Evolutionary conservation across 2,329 filamentous ascomycete genomes (phyloP).

Genomic region (Fusarium cicatricum): DNA sequence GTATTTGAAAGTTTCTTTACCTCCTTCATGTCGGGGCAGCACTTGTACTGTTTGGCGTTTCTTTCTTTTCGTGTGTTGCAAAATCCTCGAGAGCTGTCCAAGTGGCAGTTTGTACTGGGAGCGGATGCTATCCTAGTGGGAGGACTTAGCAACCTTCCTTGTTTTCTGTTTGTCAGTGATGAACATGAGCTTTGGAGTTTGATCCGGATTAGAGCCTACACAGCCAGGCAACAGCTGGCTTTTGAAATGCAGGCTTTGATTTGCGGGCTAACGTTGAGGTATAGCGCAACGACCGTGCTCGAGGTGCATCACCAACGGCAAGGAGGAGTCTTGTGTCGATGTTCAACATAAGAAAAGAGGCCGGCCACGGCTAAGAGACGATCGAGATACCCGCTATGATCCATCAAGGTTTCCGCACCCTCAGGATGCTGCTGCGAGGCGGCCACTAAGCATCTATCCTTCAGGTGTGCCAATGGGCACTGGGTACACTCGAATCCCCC

Average conservation of each 20-base stretch:
- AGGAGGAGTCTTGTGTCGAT: conserved; percentile 81
- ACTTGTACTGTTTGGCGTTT: background rate
- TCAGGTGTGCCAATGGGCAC: conserved; percentile 53
- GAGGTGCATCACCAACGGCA: conserved; percentile 79
- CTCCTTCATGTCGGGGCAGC: background rate
- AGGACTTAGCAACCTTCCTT: background rate
- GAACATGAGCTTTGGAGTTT: background rate
- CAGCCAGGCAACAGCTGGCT: no score
- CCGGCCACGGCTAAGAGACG: conserved; percentile 78
- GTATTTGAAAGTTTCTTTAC: conserved; percentile 46
- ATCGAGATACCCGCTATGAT: conserved; percentile 68
- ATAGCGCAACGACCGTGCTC: conserved; percentile 79
- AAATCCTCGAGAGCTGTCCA: background rate
- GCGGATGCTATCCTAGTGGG: background rate
- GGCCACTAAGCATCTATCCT: conserved; percentile 61
- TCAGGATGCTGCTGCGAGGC: conserved; percentile 56
- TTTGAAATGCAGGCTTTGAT: background rate
- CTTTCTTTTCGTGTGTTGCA: background rate
- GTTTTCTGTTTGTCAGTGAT: background rate
- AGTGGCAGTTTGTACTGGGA: no score
- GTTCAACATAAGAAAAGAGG: conserved; percentile 89
- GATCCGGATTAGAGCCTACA: background rate
- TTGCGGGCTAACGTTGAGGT: conserved; percentile 45
- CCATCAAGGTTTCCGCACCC: conserved; percentile 56
- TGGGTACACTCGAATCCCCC: conserved; percentile 57